Base-by-base conservation (phyloP, 2,329 filamentous ascomycete species). In the Zasmidium cellare region DNA sequence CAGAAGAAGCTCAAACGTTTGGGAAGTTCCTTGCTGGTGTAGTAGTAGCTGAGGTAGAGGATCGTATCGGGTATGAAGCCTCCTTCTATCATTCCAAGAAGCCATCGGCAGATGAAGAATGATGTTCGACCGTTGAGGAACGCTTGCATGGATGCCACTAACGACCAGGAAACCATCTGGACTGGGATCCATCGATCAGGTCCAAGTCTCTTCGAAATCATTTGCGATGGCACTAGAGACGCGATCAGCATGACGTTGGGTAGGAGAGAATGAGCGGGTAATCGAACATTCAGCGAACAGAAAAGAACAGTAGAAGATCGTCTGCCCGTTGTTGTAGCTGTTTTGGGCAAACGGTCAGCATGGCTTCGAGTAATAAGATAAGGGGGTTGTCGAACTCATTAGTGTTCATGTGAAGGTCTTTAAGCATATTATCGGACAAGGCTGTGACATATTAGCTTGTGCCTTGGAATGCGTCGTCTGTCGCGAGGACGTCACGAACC, bases 251-350 rank as follows among this genome's bases (percentile, higher is more conserved):
- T n/a, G n/a, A n/a, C n/a, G n/a, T n/a, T n/a, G n/a, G n/a, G n/a
- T n/a, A n/a, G n/a, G n/a, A n/a, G n/a, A n/a, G n/a, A n/a, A n/a
- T n/a, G n/a, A n/a, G n/a, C n/a, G n/a, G n/a, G n/a, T n/a, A n/a
- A n/a, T n/a, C n/a, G n/a, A n/a, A n/a, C n/a, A 51, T 51, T 75
- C 73, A 3, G 73, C 72, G 48, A 71, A 65, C 14, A 96, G 90
- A 76, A 96, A 96, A 74, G 90, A 91, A 22, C 84, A 82, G 74
- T 90, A 93, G 79, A 96, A 96, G 9, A 89, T 77, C 0, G 75
- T 76, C 51, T 76, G 57, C n/a, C 66, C 67, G 53, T 63, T 71
- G 50, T 75, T 75, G 66, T 84, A 85, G 58, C n/a, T 46, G 16
- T 46, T 9, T 7, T 7, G 7, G n/a, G 44, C 9, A 18, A 46